phyloP scores from a whole-genome alignment of 2,329 filamentous ascomycete species.

The Diaporthe vaccinii region DNA sequence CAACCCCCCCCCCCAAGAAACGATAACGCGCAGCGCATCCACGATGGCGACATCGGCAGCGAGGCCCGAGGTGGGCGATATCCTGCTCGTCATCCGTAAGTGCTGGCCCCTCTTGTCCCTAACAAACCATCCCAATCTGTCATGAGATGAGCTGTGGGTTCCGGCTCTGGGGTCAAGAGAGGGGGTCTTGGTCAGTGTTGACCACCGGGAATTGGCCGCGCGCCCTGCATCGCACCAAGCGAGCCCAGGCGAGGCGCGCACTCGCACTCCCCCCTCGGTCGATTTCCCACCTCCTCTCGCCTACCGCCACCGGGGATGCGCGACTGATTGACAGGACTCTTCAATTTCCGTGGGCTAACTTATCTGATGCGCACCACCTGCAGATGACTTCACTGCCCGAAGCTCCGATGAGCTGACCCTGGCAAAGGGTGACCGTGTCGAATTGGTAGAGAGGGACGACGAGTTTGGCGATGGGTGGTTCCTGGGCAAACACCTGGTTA shows the following conservation, averaged over 20 bases:
- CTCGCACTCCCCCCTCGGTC: neutral
- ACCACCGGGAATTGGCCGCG: constrained; percentile 37
- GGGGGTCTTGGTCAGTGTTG: constrained; percentile 30
- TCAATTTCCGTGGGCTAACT: constrained; percentile 36
- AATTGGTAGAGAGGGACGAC: constrained; percentile 87
- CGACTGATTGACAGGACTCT: constrained; percentile 36
- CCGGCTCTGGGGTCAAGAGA: constrained; percentile 32
- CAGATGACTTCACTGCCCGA: constrained; percentile 92
- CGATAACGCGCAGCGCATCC: constrained; percentile 36
- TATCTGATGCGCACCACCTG: constrained; percentile 21
- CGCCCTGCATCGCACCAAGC: constrained; percentile 18
- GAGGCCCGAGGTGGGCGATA: constrained; percentile 74
- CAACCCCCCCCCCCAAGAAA: constrained; percentile 19
- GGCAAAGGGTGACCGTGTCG: constrained; percentile 85
- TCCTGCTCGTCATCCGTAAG: constrained; percentile 80
- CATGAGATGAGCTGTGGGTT: constrained; percentile 42
- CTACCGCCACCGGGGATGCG: constrained; percentile 17
- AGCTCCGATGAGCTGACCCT: constrained; percentile 94
- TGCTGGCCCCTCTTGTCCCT: constrained; percentile 44
- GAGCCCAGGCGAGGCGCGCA: constrained; percentile 22
- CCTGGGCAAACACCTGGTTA: constrained; percentile 79
- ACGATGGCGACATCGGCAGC: constrained; percentile 51
- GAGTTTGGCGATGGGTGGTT: constrained; percentile 93
- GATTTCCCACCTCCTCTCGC: constrained; percentile 32
- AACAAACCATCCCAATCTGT: constrained; percentile 37